Percentiles rank a stretch among this genome's conserved stretches.
phyloP scores from a whole-genome alignment of 345 rosid species.

The Pistacia atlantica region DNA sequence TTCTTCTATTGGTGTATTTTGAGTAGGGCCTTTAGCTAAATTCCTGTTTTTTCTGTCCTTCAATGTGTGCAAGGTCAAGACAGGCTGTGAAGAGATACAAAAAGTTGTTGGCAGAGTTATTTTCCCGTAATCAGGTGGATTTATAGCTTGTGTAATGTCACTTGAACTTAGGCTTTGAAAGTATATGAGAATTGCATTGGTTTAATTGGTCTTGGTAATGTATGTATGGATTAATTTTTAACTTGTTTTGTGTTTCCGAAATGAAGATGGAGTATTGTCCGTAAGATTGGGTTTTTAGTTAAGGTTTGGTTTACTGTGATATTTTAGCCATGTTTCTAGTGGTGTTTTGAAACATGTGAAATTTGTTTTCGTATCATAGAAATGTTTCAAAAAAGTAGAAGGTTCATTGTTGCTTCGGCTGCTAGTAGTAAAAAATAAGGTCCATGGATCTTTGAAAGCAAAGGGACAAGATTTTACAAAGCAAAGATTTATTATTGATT shows the following conservation, averaged over 20 bases:
- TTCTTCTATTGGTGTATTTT: too few species aligned
- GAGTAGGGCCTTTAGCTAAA: conserved; percentile 8
- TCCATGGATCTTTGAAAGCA: too few species aligned
- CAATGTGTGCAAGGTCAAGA: conserved; percentile 92
- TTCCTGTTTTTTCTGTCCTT: conserved; percentile 95
- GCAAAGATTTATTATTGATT: too few species aligned
- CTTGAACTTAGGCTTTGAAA: conserved; percentile 1
- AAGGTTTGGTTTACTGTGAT: not conserved
- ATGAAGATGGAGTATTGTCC: not conserved
- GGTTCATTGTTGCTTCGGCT: conserved; percentile 5
- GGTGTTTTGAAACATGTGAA: not conserved
- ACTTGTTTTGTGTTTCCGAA: not conserved
- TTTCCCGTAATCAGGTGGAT: conserved; percentile 63
- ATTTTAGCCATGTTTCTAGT: not conserved
- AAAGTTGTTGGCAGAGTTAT: conserved; percentile 47
- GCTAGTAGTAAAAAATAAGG: conserved; percentile 5
- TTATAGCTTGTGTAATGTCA: not conserved
- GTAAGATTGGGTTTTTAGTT: not conserved
- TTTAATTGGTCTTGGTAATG: not conserved
- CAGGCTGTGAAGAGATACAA: conserved; percentile 97
- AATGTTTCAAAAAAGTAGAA: not conserved
- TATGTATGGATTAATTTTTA: not conserved
- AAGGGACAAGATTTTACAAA: too few species aligned
- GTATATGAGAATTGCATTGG: too few species aligned
- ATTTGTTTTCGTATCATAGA: not conserved